Conservation (phyloP, 805 yeast genomes). For the Lipomyces sp. region DNA sequence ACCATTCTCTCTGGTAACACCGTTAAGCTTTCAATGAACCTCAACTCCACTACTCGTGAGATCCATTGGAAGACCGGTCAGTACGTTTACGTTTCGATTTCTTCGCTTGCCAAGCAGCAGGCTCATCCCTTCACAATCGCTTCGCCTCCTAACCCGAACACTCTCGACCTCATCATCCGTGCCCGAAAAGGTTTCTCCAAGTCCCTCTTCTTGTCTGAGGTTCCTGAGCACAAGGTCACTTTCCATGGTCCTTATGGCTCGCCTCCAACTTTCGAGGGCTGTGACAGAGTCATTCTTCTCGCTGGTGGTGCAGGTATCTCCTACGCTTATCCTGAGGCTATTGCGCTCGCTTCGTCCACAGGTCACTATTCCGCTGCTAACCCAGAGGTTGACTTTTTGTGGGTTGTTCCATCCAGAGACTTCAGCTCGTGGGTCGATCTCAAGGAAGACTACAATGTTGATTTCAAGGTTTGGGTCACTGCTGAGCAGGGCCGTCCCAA, state of each 20-base stretch:
- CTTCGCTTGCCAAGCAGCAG: conserved; percentile 35
- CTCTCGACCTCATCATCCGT: conserved; percentile 42
- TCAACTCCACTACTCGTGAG: conserved; percentile 36
- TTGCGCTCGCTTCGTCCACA: conserved; percentile 32
- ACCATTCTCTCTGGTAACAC: conserved; percentile 38
- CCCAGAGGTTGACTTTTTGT: conserved; percentile 41
- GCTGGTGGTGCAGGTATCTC: conserved; percentile 47
- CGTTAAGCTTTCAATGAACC: conserved; percentile 35
- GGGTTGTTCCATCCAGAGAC: conserved; percentile 43
- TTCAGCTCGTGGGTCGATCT: conserved; percentile 42
- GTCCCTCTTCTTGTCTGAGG: conserved; percentile 35
- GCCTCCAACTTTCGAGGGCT: conserved; percentile 36
- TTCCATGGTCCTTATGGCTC: conserved; percentile 38
- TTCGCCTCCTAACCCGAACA: conserved; percentile 37
- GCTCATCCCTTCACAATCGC: conserved; percentile 39
- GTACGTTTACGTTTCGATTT: conserved; percentile 35
- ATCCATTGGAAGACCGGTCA: conserved; percentile 39
- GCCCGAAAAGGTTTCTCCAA: conserved; percentile 44
- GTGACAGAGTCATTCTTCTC: conserved; percentile 39
- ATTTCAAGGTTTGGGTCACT: conserved; percentile 43
- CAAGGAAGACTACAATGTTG: conserved; percentile 38
- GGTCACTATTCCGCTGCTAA: conserved; percentile 34
- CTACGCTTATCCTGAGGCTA: conserved; percentile 42
- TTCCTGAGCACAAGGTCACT: conserved; percentile 37
- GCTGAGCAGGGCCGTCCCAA: conserved; percentile 44